phyloP scores from a whole-genome alignment of 2,329 filamentous ascomycete genomes.

The Lomentospora prolificans region DNA sequence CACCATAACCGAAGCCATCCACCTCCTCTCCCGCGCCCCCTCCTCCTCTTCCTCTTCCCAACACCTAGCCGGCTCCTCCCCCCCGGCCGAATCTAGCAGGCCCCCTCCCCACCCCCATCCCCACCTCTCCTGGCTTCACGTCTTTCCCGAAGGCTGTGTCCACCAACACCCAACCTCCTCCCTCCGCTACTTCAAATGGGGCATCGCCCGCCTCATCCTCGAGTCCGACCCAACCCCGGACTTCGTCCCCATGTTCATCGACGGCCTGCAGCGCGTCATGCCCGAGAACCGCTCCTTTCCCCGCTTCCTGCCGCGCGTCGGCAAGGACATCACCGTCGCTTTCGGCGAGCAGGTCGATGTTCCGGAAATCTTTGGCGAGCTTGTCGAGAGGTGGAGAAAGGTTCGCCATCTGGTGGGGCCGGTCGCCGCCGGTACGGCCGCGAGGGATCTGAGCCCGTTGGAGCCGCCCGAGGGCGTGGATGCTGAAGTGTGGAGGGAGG shows the following conservation, averaged over 20 bases:
- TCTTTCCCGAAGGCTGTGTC: slow-evolving; percentile 91
- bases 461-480: slow-evolving; percentile 31
- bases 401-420: slow-evolving; percentile 26
- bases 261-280: slow-evolving; percentile 84
- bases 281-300: slow-evolving; percentile 71
- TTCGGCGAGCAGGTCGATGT: slow-evolving; percentile 72
- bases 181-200: slow-evolving; percentile 98
- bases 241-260: slow-evolving; percentile 87
- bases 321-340: slow-evolving; percentile 60
- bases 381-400: slow-evolving; percentile 58
- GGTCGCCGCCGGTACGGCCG: slow-evolving; percentile 15
- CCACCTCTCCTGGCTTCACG: slow-evolving; percentile 76
- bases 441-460: neutral
- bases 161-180: slow-evolving; percentile 73
- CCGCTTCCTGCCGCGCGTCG: slow-evolving; percentile 66
- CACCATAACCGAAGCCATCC: slow-evolving; percentile 75
- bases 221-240: slow-evolving; percentile 82
- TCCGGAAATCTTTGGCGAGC: slow-evolving; percentile 66
- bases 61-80: slow-evolving; percentile 31
- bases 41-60: slow-evolving; percentile 30
- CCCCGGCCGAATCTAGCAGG: slow-evolving; percentile 29
- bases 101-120: slow-evolving; percentile 26
- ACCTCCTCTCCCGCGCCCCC: slow-evolving; percentile 53
- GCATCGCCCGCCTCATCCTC: slow-evolving; percentile 79
- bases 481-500: slow-evolving; percentile 63